phyloP scores from a whole-genome alignment of 192 early-diverging fungal genomes.

The Geosiphon pyriformis region DNA sequence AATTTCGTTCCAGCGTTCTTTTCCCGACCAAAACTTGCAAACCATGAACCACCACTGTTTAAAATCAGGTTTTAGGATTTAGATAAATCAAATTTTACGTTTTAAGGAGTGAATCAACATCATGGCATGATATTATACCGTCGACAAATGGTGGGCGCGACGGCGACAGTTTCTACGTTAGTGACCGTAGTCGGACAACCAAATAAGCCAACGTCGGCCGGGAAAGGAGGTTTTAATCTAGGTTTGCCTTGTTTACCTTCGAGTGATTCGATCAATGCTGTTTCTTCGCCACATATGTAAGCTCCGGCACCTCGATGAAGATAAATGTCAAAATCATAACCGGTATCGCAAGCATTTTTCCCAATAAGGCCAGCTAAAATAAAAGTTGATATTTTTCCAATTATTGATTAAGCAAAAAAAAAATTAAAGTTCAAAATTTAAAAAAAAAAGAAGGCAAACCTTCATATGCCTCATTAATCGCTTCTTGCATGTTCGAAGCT shows the following conservation, averaged over 20 bases:
- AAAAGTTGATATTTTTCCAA: neutral
- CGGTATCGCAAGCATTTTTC: constrained; percentile 96
- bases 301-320: constrained; percentile 97
- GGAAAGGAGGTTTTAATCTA: constrained; percentile 97
- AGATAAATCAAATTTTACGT: neutral
- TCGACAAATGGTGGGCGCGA: constrained; percentile 90
- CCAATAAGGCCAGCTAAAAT: constrained; percentile 81
- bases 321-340: constrained; percentile 96
- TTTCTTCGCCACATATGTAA: constrained; percentile 98
- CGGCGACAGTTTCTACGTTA: constrained; percentile 98
- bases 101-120: too few relatives aligned
- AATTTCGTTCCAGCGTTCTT: constrained; percentile 95
- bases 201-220: constrained; percentile 96
- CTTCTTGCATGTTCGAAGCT: constrained; percentile 84
- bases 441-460: neutral
- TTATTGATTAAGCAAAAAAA: neutral
- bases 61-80: neutral
- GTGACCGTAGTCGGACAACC: constrained; percentile 99
- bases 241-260: constrained; percentile 99
- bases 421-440: neutral
- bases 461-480: constrained; percentile 97
- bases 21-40: constrained; percentile 87
- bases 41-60: constrained; percentile 83
- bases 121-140: too few relatives aligned
- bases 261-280: constrained; percentile 77